Conservation (phyloP, 148 eudicot species). For the Polygonum maritimum region DNA sequence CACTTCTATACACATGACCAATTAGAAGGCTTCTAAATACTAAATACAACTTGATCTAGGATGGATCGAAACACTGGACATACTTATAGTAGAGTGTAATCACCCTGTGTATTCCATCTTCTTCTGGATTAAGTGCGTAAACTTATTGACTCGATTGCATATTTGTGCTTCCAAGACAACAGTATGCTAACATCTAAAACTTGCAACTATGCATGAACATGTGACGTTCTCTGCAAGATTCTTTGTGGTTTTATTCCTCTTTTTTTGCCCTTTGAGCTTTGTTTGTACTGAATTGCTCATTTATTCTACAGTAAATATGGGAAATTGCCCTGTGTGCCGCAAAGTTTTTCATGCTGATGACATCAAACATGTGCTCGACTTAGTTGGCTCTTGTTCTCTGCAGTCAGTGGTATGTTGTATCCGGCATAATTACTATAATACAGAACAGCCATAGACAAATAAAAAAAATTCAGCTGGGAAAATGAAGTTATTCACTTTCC, state of each 20-base stretch:
- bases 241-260: neutral
- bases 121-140: neutral
- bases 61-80: too few relatives aligned
- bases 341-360: slow-evolving; percentile 71
- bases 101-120: neutral
- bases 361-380: slow-evolving; percentile 81
- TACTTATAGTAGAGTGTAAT: too few relatives aligned
- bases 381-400: slow-evolving; percentile 38
- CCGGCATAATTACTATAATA: neutral
- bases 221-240: neutral
- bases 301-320: slow-evolving; percentile 33
- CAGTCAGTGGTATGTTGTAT: slow-evolving; percentile 28
- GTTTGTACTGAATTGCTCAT: neutral
- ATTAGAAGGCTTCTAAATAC: neutral
- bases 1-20: neutral
- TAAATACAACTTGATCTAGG: too few relatives aligned
- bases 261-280: neutral
- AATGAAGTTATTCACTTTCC: neutral
- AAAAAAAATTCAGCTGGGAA: neutral
- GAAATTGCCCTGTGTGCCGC: slow-evolving; percentile 87
- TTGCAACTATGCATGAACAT: neutral
- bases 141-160: neutral
- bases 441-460: neutral
- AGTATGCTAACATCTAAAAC: neutral
- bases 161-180: neutral